Conservation (phyloP, 1,284 basidiomycete species). For the Rhizoctonia solani region DNA sequence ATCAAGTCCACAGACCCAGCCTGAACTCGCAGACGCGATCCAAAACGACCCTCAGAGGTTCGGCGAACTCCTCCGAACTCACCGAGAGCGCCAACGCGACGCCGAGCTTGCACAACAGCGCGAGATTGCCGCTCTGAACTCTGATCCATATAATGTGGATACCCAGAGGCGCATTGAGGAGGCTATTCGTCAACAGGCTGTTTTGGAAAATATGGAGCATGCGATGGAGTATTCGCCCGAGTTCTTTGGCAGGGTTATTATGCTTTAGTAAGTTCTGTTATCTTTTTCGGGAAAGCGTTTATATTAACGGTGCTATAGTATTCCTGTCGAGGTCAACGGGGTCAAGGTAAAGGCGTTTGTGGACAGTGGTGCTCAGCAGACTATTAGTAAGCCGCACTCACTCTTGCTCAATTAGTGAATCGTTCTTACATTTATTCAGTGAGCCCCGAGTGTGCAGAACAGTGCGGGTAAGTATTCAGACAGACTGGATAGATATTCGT, state of each 20-base stretch:
- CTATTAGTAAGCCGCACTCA: slow-evolving; percentile 90
- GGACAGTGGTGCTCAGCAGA: slow-evolving; percentile 95
- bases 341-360: slow-evolving; percentile 94
- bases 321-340: slow-evolving; percentile 90
- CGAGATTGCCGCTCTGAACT: slow-evolving; percentile 72
- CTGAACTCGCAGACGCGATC: slow-evolving; percentile 78
- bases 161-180: slow-evolving; percentile 94
- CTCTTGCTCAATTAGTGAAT: slow-evolving; percentile 2
- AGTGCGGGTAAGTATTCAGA: slow-evolving; percentile 70
- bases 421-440: slow-evolving; percentile 55
- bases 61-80: slow-evolving; percentile 69
- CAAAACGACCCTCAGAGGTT: slow-evolving; percentile 71
- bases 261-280: slow-evolving; percentile 82
- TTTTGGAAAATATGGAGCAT: slow-evolving; percentile 89
- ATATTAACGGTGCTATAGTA: slow-evolving; percentile 50
- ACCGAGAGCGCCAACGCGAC: slow-evolving; percentile 59
- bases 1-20: slow-evolving; percentile 59
- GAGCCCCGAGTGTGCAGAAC: slow-evolving; percentile 92
- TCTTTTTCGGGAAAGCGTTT: neutral
- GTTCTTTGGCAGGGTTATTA: slow-evolving; percentile 90
- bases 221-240: slow-evolving; percentile 93
- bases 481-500: neutral
- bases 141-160: slow-evolving; percentile 89
- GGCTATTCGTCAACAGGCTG: slow-evolving; percentile 85
- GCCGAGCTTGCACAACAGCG: slow-evolving; percentile 61